Base-by-base conservation (phyloP, 2,329 filamentous ascomycete genomes). In the Phialemonium atrogriseum region DNA sequence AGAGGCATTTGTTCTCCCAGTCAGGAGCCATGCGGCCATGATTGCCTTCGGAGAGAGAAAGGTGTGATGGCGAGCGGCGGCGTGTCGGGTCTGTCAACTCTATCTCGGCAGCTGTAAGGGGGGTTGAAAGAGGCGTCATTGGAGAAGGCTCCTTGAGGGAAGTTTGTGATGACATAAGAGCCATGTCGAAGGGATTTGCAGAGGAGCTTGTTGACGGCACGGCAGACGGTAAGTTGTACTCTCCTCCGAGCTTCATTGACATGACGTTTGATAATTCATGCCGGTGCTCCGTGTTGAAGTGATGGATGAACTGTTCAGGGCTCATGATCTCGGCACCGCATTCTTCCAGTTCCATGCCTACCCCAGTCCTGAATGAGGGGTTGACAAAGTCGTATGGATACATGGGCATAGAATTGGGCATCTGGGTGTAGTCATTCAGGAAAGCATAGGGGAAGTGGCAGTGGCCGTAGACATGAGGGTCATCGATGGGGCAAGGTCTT, bases 1-100 rank as follows among this genome's bases (percentile, higher is more conserved):
- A 57, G 13, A 49, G 35, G 33, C 54, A 57, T 31, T 38, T 37
- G 34, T 49, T 44, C 27, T 46, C 44, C 9, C 42, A 35, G 5
- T 42, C 42, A 14, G 25, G 15, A 2, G 29, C 36, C 13, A 39
- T 29, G 2, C 39, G 35, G 10, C 35, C 10, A 13, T 36, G 33
- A 11, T 30, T 30, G 16, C 32, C 34, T 12, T 30, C 27, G 5
- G 36, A 44, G 2, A 2, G 42, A 46, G 20, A 42, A 35, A 10
- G 44, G 43, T 1, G 46, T 46, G n/a, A 49, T 24, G 5, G 44
- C 10, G 19, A 24, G 20, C 28, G 28, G 20, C 28, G n/a, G 43
- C 2, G 41, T 43, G 20, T 36, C 5, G 28, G 10, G 7, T 24
- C 10, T 2, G 28, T n/a, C n/a, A n/a, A n/a, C n/a, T n/a, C n/a